Conservation (phyloP, 1,284 basidiomycete species). For the Cryptococcus amylolentus region DNA sequence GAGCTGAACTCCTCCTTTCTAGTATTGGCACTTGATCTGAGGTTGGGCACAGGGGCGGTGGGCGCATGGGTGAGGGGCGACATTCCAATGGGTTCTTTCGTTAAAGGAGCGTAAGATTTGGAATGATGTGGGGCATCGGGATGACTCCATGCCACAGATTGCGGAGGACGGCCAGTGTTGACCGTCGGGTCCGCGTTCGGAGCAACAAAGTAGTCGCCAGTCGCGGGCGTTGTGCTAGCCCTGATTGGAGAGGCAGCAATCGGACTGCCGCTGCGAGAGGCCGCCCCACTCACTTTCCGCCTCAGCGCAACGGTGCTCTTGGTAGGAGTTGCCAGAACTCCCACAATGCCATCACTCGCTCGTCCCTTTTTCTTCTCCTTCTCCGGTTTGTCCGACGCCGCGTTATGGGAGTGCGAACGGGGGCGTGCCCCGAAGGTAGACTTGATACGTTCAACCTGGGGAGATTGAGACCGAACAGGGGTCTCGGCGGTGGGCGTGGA, state of each 20-base stretch:
- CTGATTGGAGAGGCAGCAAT: not conserved
- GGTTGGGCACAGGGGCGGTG: not conserved
- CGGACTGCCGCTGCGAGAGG: not conserved
- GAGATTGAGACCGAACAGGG: not conserved
- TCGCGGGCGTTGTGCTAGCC: too few species aligned
- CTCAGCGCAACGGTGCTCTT: not conserved
- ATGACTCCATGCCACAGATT: too few species aligned
- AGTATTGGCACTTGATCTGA: too few species aligned
- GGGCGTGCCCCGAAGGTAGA: not conserved
- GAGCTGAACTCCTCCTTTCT: conserved; percentile 16
- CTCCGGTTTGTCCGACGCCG: not conserved
- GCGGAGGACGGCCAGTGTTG: too few species aligned
- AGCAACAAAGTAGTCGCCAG: too few species aligned
- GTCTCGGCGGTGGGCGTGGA: not conserved
- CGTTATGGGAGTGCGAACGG: conserved; percentile 5
- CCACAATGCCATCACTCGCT: conserved; percentile 6
- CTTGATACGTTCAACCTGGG: not conserved
- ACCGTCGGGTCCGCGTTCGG: too few species aligned
- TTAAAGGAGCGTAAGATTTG: not conserved
- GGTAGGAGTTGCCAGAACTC: not conserved
- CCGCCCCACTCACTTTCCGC: not conserved
- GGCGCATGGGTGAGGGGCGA: not conserved
- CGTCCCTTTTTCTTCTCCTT: conserved; percentile 6
- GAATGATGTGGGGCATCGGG: not conserved
- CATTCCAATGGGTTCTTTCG: not conserved